Conservation (phyloP, 257 asterid genomes). For the Anisodus tanguticus region DNA sequence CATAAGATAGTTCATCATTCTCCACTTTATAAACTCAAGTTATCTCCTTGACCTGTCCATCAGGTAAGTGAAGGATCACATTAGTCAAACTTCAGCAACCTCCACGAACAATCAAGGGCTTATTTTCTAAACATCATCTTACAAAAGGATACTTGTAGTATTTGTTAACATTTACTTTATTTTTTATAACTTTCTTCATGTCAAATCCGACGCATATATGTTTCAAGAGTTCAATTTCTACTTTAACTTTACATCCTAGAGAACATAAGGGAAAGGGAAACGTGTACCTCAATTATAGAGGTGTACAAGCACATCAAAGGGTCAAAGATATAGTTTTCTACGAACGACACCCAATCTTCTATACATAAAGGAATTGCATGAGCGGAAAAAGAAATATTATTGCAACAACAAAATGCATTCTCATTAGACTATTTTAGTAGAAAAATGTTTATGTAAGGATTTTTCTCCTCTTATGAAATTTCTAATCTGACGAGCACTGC, state of each 20-base stretch:
- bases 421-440: background rate
- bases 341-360: background rate
- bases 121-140: background rate
- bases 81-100: background rate
- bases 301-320: background rate
- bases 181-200: constrained; percentile 15
- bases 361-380: background rate
- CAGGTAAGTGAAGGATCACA: constrained; percentile 14
- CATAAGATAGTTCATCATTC: constrained; percentile 52
- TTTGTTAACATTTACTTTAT: background rate
- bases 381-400: too few relatives aligned
- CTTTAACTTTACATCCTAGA: constrained; percentile 14
- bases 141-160: background rate
- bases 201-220: background rate
- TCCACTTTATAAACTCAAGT: constrained; percentile 53
- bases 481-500: background rate
- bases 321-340: background rate
- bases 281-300: background rate
- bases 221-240: background rate
- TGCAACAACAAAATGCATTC: background rate
- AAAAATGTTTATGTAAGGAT: too few relatives aligned
- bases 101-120: background rate
- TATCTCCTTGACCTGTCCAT: constrained; percentile 61
- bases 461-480: background rate
- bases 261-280: background rate